Conservation (phyloP, 2,329 filamentous ascomycete species). For the Knoxdaviesia capensis region DNA sequence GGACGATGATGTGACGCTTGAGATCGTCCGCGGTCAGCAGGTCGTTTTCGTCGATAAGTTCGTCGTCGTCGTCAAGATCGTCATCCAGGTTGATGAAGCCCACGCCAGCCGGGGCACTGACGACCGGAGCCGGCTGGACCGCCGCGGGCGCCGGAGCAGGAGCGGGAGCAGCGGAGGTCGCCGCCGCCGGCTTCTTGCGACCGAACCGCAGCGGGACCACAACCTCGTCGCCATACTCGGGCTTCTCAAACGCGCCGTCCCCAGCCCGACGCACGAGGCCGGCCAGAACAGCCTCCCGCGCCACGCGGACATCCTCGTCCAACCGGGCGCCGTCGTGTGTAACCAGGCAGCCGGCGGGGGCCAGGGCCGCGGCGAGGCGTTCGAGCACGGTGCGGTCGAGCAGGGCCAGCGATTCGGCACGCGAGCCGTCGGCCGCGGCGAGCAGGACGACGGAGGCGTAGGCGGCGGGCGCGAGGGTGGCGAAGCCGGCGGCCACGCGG, state of each 20-base stretch:
- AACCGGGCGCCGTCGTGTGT: conserved; percentile 34
- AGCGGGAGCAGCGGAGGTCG: conserved; percentile 11
- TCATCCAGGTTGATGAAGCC: conserved; percentile 49
- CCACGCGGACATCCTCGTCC: conserved; percentile 24
- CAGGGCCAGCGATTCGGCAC: conserved; percentile 39
- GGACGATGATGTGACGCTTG: conserved; percentile 54
- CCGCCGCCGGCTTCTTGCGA: conserved; percentile 13
- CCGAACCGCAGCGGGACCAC: conserved; percentile 26
- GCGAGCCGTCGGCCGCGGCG: conserved; percentile 51
- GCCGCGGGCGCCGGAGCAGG: conserved; percentile 18
- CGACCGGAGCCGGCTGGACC: neutral
- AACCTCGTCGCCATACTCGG: conserved; percentile 31
- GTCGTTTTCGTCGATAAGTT: conserved; percentile 78
- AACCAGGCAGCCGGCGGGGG: conserved; percentile 40
- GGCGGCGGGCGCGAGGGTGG: conserved; percentile 51
- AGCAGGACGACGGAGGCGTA: conserved; percentile 79
- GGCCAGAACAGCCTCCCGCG: conserved; percentile 65
- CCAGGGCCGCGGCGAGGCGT: conserved; percentile 50
- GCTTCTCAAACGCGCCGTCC: conserved; percentile 52
- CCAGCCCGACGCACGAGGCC: conserved; percentile 41
- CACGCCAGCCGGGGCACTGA: conserved; percentile 27
- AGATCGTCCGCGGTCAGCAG: conserved; percentile 74
- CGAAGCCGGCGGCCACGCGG: conserved; percentile 64
- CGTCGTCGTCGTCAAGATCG: conserved; percentile 40
- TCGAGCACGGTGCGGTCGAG: conserved; percentile 48